phyloP scores from a whole-genome alignment of 1,284 basidiomycete species.

The Melampsora larici-populina region DNA sequence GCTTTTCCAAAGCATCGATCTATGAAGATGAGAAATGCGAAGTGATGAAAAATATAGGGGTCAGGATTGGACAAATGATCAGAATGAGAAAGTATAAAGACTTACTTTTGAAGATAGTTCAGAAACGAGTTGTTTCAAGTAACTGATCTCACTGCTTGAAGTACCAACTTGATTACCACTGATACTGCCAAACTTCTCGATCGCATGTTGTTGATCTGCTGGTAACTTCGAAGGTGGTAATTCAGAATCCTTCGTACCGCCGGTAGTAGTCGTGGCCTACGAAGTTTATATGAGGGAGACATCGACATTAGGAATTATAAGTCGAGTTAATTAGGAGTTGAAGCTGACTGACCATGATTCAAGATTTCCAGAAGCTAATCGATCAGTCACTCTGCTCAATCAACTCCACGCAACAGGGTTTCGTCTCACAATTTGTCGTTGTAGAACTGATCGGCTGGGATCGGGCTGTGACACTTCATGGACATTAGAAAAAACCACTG shows the following conservation, averaged over 20 bases:
- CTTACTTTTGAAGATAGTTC: constrained; percentile 31
- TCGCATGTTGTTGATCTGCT: constrained; percentile 28
- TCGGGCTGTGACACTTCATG: too few species aligned
- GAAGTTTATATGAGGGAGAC: neutral
- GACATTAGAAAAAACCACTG: too few species aligned
- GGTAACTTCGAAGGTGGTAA: constrained; percentile 36
- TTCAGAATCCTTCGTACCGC: constrained; percentile 27
- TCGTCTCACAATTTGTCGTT: too few species aligned
- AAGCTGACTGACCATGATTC: neutral
- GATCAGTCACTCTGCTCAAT: neutral
- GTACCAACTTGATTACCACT: constrained; percentile 11
- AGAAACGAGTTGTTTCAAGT: constrained; percentile 34
- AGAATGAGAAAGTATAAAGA: neutral
- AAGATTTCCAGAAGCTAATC: neutral
- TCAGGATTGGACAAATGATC: neutral
- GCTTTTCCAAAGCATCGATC: constrained; percentile 37
- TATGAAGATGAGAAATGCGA: neutral
- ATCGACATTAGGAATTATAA: constrained; percentile 25
- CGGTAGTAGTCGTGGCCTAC: constrained; percentile 38
- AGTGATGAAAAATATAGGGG: neutral
- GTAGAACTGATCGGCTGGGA: too few species aligned
- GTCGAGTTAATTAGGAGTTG: constrained; percentile 9
- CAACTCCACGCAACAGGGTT: too few species aligned
- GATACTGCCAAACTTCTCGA: constrained; percentile 28
- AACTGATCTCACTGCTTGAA: constrained; percentile 16